Evolutionary conservation across 495 filamentous ascomycete species (phyloP), one percentile per base, ranked within the genome.

Genomic region (Talaromyces wortmannii): DNA sequence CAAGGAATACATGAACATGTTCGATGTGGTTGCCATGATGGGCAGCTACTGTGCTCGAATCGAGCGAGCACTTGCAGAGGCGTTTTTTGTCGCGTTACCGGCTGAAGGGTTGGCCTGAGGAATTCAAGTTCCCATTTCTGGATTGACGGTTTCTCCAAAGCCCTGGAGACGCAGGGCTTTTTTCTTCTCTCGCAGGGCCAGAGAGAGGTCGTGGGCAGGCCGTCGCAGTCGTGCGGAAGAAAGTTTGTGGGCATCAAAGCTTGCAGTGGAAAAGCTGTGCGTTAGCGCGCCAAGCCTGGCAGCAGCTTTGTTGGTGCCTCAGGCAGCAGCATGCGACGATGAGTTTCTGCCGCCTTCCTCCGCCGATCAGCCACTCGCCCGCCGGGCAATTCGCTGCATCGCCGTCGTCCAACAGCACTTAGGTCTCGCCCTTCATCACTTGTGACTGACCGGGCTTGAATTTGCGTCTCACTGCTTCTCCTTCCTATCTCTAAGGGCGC

Each of bases 1-100:
- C 68, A 97, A 76, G 48, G 89, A 91, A 77, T 97, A 97, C 79
- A 97, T 86, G 68, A 96, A 96, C 91, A 96, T 95, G 64, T 89
- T 90, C 61, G 91, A 96, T 45, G 91, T 96, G 57, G 90, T 92
- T 68, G 94, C 91, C 94, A 99, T 99, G 73, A 61, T 88, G 80
- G 71, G 65, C 61, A 62, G 53, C 46, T 59, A 56, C 40, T 52
- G 52, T 53, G 64, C 57, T 60, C 47, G 44, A 31, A 45, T 51
- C 48, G 59, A 61, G 59, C 48, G 59, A 61, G 59, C 55, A 54
- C 45, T 32, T 50, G 52, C 45, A 33, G 52, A 40, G 42, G 47
- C 50, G 57, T 52, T 55, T 55, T 23, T 43, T 17, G 58, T 54
- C 57, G 54, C 45, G 52, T 53, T 53, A 42, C 11, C 52, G 40